Percentiles rank a stretch among this genome's conserved stretches.
These are phyloP conservation scores for Triticum dicoccoides DNA, from an alignment of 176 grass and related monocot species.

Conservation along the genomic window DNA sequence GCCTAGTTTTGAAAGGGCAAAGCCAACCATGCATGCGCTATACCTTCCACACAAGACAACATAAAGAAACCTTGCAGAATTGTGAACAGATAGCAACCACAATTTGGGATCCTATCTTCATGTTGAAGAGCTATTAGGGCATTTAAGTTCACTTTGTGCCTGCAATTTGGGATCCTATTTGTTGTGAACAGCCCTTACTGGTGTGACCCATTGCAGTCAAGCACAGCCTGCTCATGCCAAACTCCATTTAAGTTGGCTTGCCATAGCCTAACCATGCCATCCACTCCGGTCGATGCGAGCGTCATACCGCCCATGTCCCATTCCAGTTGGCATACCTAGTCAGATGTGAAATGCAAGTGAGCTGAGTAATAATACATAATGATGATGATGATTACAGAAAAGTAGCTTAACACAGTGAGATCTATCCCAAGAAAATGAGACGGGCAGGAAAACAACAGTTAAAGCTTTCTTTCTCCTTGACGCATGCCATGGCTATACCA, in stretches of 20 bases:
- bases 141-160: neutral
- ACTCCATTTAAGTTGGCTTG: constrained; percentile 88
- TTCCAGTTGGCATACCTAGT: constrained; percentile 86
- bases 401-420: neutral
- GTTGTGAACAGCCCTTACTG: constrained; percentile 8
- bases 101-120: neutral
- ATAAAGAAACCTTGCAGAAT: neutral
- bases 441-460: neutral
- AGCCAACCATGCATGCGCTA: constrained; percentile 16
- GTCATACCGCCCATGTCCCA: constrained; percentile 97
- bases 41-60: neutral
- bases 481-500: neutral
- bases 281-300: constrained; percentile 74
- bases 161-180: neutral
- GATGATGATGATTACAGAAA: neutral
- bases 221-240: constrained; percentile 76
- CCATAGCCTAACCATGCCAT: constrained; percentile 84
- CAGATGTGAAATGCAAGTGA: neutral
- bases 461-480: constrained; percentile 3
- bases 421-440: neutral
- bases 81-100: neutral
- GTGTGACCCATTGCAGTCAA: constrained; percentile 62
- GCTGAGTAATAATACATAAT: neutral
- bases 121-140: neutral
- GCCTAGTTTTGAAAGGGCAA: neutral